Evolutionary conservation across 805 yeast genomes (phyloP).

Genomic region (Vanderwaltozyma tropicalis): DNA sequence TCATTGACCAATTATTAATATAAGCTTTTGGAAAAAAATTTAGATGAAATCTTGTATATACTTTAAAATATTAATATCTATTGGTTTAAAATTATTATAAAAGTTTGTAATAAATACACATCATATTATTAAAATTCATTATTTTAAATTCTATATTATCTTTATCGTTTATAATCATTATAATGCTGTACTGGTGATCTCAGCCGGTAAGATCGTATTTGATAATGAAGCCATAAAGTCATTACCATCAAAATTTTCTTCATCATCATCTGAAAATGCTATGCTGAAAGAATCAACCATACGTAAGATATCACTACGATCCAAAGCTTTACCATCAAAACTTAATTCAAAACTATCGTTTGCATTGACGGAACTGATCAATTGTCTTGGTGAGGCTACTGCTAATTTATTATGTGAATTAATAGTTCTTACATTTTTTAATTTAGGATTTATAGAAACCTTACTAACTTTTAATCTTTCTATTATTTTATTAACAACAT

Average conservation of each 20-base stretch:
- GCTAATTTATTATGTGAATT: not conserved
- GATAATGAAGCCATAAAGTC: slow-evolving; percentile 1
- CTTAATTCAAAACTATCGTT: slow-evolving; percentile 32
- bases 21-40: no score
- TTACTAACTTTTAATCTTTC: not conserved
- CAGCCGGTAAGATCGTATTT: slow-evolving; percentile 11
- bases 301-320: slow-evolving; percentile 32
- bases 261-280: slow-evolving; percentile 27
- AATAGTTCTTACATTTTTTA: not conserved
- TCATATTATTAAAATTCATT: no score
- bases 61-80: no score
- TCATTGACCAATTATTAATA: no score
- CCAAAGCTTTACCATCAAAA: slow-evolving; percentile 38
- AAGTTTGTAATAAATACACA: no score
- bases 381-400: not conserved
- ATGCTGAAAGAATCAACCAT: slow-evolving; percentile 33
- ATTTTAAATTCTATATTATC: not conserved
- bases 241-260: not conserved
- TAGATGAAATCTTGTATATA: no score
- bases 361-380: not conserved
- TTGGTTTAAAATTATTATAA: no score
- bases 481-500: not conserved
- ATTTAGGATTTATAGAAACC: not conserved
- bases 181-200: slow-evolving; percentile 5
- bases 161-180: not conserved